Evolutionary conservation across 1,284 basidiomycete genomes (phyloP).

Genomic region (Ceratobasidium theobromae): DNA sequence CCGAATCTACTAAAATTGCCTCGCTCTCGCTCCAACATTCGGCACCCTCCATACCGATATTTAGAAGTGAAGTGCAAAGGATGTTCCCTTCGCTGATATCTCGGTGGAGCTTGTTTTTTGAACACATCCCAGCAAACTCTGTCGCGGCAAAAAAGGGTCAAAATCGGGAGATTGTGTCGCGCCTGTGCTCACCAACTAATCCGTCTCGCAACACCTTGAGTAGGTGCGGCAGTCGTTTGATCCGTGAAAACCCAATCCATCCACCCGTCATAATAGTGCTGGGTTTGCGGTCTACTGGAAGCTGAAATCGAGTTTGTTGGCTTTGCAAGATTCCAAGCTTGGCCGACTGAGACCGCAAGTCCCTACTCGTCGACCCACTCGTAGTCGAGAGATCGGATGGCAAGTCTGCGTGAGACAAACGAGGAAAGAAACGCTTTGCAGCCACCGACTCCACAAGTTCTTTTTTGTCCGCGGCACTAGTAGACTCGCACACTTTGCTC

Average conservation of each 20-base stretch:
- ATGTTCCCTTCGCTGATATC: slow-evolving; percentile 33
- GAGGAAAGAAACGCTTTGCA: neutral
- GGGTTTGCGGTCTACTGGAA: too few relatives aligned
- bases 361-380: too few relatives aligned
- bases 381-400: too few relatives aligned
- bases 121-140: slow-evolving; percentile 1
- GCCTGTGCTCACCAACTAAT: neutral
- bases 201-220: neutral
- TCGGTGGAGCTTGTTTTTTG: slow-evolving; percentile 24
- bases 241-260: neutral
- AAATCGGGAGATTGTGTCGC: neutral
- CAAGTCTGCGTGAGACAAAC: neutral
- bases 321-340: too few relatives aligned
- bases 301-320: too few relatives aligned
- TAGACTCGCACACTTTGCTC: neutral
- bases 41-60: neutral
- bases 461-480: neutral
- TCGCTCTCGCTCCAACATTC: neutral
- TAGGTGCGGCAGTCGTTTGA: neutral
- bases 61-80: neutral
- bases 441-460: neutral
- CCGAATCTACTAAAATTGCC: neutral
- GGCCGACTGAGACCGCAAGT: too few relatives aligned
- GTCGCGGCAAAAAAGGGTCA: neutral
- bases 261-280: slow-evolving; percentile 10